A percentile compares a stretch with the other conserved stretches of the same genome.
Conservation (phyloP, 2,329 filamentous ascomycete genomes). For the Achaetomium macrosporum region DNA sequence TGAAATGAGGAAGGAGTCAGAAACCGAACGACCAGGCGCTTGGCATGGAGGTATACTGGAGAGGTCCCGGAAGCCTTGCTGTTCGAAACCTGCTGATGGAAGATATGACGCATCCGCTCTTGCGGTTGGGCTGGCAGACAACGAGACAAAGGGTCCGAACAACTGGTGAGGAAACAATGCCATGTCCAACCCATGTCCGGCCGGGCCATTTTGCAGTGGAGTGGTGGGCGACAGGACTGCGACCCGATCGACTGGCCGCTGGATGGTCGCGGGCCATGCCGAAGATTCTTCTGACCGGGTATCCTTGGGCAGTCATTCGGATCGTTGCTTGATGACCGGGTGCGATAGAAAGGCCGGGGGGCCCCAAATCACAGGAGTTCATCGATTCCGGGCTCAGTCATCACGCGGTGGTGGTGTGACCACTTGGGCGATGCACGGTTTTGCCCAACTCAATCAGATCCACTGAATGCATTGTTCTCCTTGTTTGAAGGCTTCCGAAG, state of each 20-base stretch:
- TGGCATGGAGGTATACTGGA: slow-evolving; percentile 16
- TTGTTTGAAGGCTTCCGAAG: slow-evolving; percentile 11
- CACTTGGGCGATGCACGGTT: background rate
- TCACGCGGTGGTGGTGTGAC: background rate
- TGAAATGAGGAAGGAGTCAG: slow-evolving; percentile 6
- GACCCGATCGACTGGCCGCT: slow-evolving; percentile 13
- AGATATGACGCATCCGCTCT: slow-evolving; percentile 11
- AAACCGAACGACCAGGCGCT: slow-evolving; percentile 1
- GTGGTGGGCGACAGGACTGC: background rate
- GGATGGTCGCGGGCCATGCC: slow-evolving; percentile 12
- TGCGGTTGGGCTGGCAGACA: slow-evolving; percentile 9
- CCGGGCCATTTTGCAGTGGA: slow-evolving; percentile 11
- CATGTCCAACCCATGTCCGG: slow-evolving; percentile 10
- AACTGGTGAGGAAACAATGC: slow-evolving; percentile 13
- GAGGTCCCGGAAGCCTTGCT: background rate
- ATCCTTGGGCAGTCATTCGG: background rate
- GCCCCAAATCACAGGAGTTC: background rate
- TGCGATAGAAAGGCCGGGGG: background rate
- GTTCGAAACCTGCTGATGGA: slow-evolving; percentile 1
- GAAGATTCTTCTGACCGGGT: background rate
- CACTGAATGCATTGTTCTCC: slow-evolving; percentile 8
- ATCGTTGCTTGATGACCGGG: background rate
- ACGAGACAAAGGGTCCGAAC: slow-evolving; percentile 13
- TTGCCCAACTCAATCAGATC: background rate
- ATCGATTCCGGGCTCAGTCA: background rate